These are phyloP conservation scores for Begonia peltatifolia DNA, from an alignment of 306 rosid species.

Conservation along the genomic window DNA sequence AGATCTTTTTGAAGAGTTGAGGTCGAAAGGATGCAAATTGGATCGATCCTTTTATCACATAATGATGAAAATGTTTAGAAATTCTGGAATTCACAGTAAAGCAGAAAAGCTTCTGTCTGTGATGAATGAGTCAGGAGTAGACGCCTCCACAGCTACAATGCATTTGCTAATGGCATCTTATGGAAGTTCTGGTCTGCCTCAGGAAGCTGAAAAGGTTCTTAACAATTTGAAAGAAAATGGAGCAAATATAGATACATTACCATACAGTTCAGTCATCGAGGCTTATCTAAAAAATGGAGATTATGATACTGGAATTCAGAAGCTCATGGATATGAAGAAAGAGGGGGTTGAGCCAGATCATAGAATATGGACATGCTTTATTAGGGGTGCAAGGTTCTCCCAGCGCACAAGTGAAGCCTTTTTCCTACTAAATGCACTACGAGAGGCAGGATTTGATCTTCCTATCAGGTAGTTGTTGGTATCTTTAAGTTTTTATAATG, in stretches of 20 bases:
- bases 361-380: slow-evolving; percentile 94
- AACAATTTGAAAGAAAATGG: slow-evolving; percentile 55
- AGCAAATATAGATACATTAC: slow-evolving; percentile 49
- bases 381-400: slow-evolving; percentile 79
- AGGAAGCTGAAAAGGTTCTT: slow-evolving; percentile 82
- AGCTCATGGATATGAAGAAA: slow-evolving; percentile 57
- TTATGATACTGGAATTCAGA: slow-evolving; percentile 45
- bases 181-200: slow-evolving; percentile 74
- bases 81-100: slow-evolving; percentile 62
- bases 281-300: slow-evolving; percentile 72
- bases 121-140: slow-evolving; percentile 85
- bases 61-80: slow-evolving; percentile 82
- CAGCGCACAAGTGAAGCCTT: slow-evolving; percentile 36
- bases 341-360: slow-evolving; percentile 63
- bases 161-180: slow-evolving; percentile 91
- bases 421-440: slow-evolving; percentile 50
- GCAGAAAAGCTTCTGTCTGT: slow-evolving; percentile 55
- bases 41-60: slow-evolving; percentile 85
- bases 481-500: slow-evolving; percentile 1
- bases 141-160: slow-evolving; percentile 81
- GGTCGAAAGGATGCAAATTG: slow-evolving; percentile 42
- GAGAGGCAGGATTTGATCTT: slow-evolving; percentile 53
- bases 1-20: slow-evolving; percentile 83
- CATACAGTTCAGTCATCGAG: slow-evolving; percentile 76
- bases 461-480: slow-evolving; percentile 54